Evolutionary conservation across 108 stramenopile genomes (phyloP), one percentile per base, ranked within the genome.

Genomic region (Skeletonema grethae): DNA sequence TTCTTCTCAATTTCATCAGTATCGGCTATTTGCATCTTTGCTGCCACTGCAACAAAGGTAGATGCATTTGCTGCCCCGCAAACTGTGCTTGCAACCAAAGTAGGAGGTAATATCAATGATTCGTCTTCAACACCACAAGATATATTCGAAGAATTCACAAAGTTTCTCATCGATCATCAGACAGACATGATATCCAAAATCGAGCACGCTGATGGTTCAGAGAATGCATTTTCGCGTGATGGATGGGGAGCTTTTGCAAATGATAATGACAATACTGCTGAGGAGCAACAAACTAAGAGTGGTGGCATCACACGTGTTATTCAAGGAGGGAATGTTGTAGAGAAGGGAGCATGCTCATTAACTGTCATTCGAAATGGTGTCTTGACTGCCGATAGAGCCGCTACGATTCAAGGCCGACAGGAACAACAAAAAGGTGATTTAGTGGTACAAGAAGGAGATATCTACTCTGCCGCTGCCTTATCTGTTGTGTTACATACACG

Each of bases 261-360:
- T 31, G 76, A 82, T 34, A 62, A 71, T 12, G 71, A 50, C 29
- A 50, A 9, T n/a, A 41, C 31, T 16, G 34, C 31, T 16, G 34
- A 48, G 15, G 36, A 36, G 20, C 65, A 57, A 30, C 56, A 48
- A 10, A 38, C 28, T 1, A 61, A 67, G 24, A 84, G 77, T 65
- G 87, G 89, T 11, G 93, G 95, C 16, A 85, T 87, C 50, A 97
- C 97, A 18, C 86, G 97, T 11, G 97, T 97, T 24, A 71, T 97
- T 38, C 88, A 95, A 72, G 88, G 83, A 7, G 97, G 97, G 2
- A 69, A 82, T 30, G 83, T 97, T 36, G 72, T 97, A 12, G 97
- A 97, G 85, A 97, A 97, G 82, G 97, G 96, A 7, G 96, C 96
- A 5, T 95, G 94, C 67, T 95, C 94, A 29, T 78, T 95, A 13